Base-by-base conservation (phyloP, 345 rosid species). In the Balakata baccata region DNA sequence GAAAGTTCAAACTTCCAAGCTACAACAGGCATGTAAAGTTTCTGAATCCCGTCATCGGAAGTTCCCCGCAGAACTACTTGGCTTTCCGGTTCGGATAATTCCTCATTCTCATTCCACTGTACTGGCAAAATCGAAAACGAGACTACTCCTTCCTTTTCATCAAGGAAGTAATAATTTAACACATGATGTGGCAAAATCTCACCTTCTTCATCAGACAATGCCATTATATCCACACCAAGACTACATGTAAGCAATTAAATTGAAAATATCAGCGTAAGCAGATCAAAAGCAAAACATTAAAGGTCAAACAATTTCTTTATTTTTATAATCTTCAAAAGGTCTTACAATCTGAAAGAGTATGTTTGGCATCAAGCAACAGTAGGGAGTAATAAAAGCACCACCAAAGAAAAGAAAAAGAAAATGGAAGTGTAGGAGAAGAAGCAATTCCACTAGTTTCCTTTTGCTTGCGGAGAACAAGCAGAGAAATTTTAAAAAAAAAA, bases 1-100 rank as follows among this genome's bases (percentile, higher is more conserved):
- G 73, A 75, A 10, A 75, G 68, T 12, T 68, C 78, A 69, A 75
- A 60, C 78, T 68, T 75, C 78, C 78, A 69, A 5, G 68, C 74
- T 3, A 75, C 20, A 18, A 62, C 62, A 45, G 58, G 61, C 61
- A 22, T 22, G 45, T n/a, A 68, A 1, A 75, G n/a, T 46, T 50
- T 59, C 46, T 62, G 64, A 47, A 68, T 45, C 22, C 74, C 79
- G 14, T 8, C n/a, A 8, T 62, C 50, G n/a, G 13, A 62, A 37
- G 46, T 39, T 43, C 79, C 79, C 3, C 51, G 69, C 22, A 75
- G 41, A 11, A 20, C 66, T 34, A 75, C 38, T 14, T 20, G 14
- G 17, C 10, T 20, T 41, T 12, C 68, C 3, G 61, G 7, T 34
- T 52, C 13, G 3, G 6, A 5, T 3, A 50, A 14, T 8, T 11